phyloP scores from a whole-genome alignment of 1,284 basidiomycete species.

The Pseudozyma sp. region DNA sequence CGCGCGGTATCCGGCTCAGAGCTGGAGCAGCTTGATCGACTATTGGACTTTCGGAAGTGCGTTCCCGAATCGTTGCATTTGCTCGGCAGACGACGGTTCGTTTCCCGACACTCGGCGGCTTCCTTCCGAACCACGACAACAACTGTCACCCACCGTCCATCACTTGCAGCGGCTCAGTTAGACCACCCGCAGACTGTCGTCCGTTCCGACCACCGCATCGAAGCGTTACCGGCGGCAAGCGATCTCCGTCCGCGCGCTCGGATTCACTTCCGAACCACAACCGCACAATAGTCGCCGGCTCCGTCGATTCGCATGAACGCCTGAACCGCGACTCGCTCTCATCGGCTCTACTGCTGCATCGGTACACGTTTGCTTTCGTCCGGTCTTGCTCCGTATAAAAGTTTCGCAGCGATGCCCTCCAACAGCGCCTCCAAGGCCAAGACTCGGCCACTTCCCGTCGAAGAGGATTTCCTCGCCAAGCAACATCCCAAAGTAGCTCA shows the following conservation, averaged over 20 bases:
- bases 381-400: background rate
- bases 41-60: too few species aligned
- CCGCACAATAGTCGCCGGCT: background rate
- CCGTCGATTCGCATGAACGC: background rate
- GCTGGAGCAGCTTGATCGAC: too few species aligned
- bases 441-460: slow-evolving; percentile 17
- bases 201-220: background rate
- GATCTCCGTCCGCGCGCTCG: background rate
- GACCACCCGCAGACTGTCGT: too few species aligned
- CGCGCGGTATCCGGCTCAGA: too few species aligned
- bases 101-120: too few species aligned
- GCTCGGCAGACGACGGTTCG: too few species aligned
- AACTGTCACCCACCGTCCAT: too few species aligned
- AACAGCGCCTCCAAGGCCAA: background rate
- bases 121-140: background rate
- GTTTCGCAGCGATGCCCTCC: slow-evolving; percentile 20
- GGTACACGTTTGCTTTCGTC: too few species aligned
- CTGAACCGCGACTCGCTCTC: background rate
- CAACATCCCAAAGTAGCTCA: slow-evolving; percentile 25
- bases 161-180: too few species aligned
- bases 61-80: too few species aligned
- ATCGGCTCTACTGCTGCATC: background rate
- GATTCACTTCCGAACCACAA: background rate
- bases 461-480: slow-evolving; percentile 31
- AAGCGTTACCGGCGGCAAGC: background rate